phyloP scores from a whole-genome alignment of 805 yeast genomes.

The Cyberlindnera subsufficiens region DNA sequence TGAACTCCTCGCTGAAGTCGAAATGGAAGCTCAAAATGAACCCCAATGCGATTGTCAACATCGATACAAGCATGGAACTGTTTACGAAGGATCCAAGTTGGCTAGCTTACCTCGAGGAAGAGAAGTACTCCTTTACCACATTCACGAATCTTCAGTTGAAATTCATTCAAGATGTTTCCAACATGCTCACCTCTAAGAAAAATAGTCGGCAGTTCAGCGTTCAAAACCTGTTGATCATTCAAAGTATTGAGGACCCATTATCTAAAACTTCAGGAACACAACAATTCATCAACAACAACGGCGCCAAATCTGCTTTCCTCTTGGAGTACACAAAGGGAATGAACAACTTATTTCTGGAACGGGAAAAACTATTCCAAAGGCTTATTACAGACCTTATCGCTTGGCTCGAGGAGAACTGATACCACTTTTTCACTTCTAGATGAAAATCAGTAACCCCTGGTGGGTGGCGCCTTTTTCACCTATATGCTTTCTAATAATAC shows the following conservation, averaged over 20 bases:
- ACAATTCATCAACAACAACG: conserved; percentile 9
- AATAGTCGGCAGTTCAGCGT: conserved; percentile 5
- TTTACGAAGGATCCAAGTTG: conserved; percentile 11
- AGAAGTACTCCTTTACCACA: conserved; percentile 2
- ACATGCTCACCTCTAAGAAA: conserved; percentile 3
- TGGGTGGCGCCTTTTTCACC: background rate
- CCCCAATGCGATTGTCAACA: conserved; percentile 3
- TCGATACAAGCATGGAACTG: conserved; percentile 1
- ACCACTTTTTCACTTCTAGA: background rate
- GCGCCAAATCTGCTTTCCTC: conserved; percentile 8
- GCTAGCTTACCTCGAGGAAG: conserved; percentile 5
- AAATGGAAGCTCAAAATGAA: conserved; percentile 7
- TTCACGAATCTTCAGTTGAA: conserved; percentile 5
- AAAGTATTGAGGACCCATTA: conserved; percentile 12
- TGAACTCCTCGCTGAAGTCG: conserved; percentile 2
- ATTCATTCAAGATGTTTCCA: conserved; percentile 2
- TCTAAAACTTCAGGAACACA: background rate
- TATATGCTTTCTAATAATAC: background rate
- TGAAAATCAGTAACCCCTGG: background rate
- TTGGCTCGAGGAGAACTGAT: conserved; percentile 17
- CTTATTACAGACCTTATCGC: conserved; percentile 11
- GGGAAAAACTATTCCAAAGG: conserved; percentile 10
- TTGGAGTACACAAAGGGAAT: conserved; percentile 16
- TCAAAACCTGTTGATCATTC: conserved; percentile 10
- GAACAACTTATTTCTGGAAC: conserved; percentile 16